Conservation (phyloP, 257 asterid genomes). For the Coffea canephora region DNA sequence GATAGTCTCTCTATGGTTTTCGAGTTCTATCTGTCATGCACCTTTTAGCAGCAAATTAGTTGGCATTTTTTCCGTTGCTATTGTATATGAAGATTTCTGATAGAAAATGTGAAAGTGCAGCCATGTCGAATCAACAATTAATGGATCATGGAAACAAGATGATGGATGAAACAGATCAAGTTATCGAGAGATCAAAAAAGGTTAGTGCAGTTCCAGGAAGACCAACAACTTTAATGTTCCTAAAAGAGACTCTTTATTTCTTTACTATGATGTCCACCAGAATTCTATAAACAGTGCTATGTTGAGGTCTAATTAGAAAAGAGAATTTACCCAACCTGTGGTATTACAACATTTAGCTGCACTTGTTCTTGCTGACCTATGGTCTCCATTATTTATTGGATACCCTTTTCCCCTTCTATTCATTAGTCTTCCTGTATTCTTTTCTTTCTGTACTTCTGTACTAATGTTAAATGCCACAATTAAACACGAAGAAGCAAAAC, state of each 20-base stretch:
- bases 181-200: slow-evolving; percentile 85
- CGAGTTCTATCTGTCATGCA: neutral
- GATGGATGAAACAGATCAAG: slow-evolving; percentile 97
- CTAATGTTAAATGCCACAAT: neutral
- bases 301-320: neutral
- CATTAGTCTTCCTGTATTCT: neutral
- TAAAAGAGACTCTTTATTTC: neutral
- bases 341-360: neutral
- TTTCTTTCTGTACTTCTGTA: neutral
- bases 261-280: neutral
- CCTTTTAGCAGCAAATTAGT: neutral
- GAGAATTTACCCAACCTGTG: neutral
- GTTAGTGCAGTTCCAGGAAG: slow-evolving; percentile 31
- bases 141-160: slow-evolving; percentile 73
- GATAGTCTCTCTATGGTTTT: slow-evolving; percentile 5
- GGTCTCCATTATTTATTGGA: neutral
- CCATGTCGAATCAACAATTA: slow-evolving; percentile 88
- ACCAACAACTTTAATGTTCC: neutral
- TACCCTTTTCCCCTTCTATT: neutral
- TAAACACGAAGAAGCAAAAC: neutral
- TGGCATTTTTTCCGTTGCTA: neutral
- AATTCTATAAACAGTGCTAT: neutral
- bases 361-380: neutral
- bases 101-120: slow-evolving; percentile 43
- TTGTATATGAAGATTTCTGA: slow-evolving; percentile 28